Evolutionary conservation across 2,329 filamentous ascomycete genomes (phyloP), one percentile per base, ranked within the genome.

Genomic region (Metarhizium sp.): DNA sequence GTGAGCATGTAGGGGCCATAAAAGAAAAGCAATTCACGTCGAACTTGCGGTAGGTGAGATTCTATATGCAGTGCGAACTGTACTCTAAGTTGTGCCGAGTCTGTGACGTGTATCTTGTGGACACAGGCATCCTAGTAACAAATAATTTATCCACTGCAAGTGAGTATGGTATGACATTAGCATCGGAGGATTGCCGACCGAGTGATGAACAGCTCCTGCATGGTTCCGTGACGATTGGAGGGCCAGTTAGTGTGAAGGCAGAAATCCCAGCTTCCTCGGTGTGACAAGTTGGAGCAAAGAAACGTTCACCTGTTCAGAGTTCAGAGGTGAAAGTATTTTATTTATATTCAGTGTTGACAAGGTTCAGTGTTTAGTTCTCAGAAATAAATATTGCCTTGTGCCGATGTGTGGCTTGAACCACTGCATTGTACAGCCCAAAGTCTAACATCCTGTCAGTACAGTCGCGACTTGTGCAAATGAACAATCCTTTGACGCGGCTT

Each of bases 341-440:
- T 34, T 34, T 34, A 34, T 34, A 11, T 34, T 7, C 6, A 11
- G 5, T 34, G 32, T 34, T 25, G 25, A 25, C 32, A 34, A 34
- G 32, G 32, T 40, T 40, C 13, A 40, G 5, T 16, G 13, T 40
- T 40, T 16, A 40, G 11, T 16, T 11, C 38, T 82, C 80, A 66
- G 88, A 91, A 40, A 73, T 63, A 68, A 96, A 96, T 52, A 97
- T 86, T 58, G 84, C 77, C 66, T 87, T 88, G 67, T 90, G 83
- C 51, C 85, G 81, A 72, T 96, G 92, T 38, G 90, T 94, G 40
- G 84, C 86, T 56, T 96, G 88, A 16, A 96, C 92, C 3, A 96
- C 87, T 0, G 86, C 82, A 56, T 89, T 84, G 58, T 85, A 87
- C 38, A 90, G 79, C 53, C 78, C 78, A 70, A 88, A 89, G 72